Conservation (phyloP, 2,329 filamentous ascomycete genomes). For the Ophiostoma ulmi region DNA sequence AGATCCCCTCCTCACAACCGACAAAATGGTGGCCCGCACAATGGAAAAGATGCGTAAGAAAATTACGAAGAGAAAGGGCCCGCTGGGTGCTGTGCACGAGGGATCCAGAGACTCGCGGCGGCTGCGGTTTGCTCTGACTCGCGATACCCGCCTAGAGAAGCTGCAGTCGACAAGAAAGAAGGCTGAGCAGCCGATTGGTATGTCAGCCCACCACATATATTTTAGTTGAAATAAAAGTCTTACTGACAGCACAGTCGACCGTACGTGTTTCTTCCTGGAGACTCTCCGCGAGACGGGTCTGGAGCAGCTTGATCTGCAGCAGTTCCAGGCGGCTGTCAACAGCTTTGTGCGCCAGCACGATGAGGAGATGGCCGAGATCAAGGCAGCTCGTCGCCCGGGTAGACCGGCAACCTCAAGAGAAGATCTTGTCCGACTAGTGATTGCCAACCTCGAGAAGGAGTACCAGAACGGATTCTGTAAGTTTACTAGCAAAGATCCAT, state of each 20-base stretch:
- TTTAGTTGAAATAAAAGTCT: background rate
- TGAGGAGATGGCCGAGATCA: slow-evolving; percentile 61
- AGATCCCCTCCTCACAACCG: background rate
- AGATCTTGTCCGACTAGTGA: slow-evolving; percentile 68
- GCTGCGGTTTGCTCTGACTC: slow-evolving; percentile 69
- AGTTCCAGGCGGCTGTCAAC: slow-evolving; percentile 57
- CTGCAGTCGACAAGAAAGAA: slow-evolving; percentile 65
- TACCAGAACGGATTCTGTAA: slow-evolving; percentile 75
- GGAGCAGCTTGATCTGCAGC: slow-evolving; percentile 48
- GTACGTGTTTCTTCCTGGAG: slow-evolving; percentile 44
- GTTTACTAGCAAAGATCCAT: too few species aligned
- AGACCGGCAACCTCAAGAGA: slow-evolving; percentile 73
- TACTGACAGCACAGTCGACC: slow-evolving; percentile 23
- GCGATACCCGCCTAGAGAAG: slow-evolving; percentile 77
- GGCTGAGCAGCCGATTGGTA: slow-evolving; percentile 58
- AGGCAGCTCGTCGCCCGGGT: slow-evolving; percentile 68
- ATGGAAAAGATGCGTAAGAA: slow-evolving; percentile 83
- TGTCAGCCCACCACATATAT: background rate
- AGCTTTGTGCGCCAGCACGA: slow-evolving; percentile 65
- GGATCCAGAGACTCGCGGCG: slow-evolving; percentile 82
- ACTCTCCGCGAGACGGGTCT: slow-evolving; percentile 50
- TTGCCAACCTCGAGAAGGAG: slow-evolving; percentile 69
- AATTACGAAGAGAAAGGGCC: slow-evolving; percentile 75
- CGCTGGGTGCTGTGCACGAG: slow-evolving; percentile 72
- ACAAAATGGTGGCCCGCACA: slow-evolving; percentile 58